A percentile compares a stretch with the other conserved stretches of the same genome.
phyloP scores from a whole-genome alignment of 768 basidiomycete species.

The Xanthoconium purpureum region DNA sequence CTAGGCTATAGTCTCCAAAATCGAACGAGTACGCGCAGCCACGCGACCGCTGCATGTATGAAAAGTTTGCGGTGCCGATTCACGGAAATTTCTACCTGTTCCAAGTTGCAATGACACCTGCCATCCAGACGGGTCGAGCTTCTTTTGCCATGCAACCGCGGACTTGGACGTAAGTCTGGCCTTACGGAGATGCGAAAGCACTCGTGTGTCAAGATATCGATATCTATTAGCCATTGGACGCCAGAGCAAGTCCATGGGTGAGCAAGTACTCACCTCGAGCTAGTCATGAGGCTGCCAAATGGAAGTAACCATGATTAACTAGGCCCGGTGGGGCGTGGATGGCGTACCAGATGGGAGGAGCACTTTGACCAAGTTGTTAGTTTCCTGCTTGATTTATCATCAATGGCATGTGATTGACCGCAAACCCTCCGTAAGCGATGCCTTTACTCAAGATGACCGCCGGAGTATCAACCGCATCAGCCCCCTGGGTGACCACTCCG shows the following conservation, averaged over 20 bases:
- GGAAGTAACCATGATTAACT: neutral
- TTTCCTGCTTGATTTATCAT: too few relatives aligned
- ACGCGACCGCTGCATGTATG: conserved; percentile 12
- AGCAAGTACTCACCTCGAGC: neutral
- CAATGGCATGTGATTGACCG: too few relatives aligned
- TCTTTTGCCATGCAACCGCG: conserved; percentile 19
- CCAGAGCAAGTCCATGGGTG: conserved; percentile 2
- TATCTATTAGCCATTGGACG: conserved; percentile 12
- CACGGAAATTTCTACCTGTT: conserved; percentile 4
- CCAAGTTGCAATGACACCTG: conserved; percentile 2
- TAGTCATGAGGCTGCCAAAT: neutral
- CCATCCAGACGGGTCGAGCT: neutral
- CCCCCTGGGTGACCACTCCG: too few relatives aligned
- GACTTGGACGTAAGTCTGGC: conserved; percentile 12
- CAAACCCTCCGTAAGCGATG: too few relatives aligned
- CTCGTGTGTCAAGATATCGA: conserved; percentile 5
- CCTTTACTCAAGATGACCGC: too few relatives aligned
- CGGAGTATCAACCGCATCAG: too few relatives aligned
- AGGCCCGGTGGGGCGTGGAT: neutral
- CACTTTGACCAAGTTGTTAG: neutral
- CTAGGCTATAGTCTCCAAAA: conserved; percentile 1
- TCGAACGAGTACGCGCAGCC: conserved; percentile 3
- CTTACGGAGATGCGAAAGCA: conserved; percentile 1
- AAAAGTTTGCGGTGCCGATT: conserved; percentile 15
- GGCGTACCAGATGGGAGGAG: neutral